Evolutionary conservation across 2,329 filamentous ascomycete species (phyloP), one percentile per base, ranked within the genome.

Genomic region (Scedosporium aurantiacum): DNA sequence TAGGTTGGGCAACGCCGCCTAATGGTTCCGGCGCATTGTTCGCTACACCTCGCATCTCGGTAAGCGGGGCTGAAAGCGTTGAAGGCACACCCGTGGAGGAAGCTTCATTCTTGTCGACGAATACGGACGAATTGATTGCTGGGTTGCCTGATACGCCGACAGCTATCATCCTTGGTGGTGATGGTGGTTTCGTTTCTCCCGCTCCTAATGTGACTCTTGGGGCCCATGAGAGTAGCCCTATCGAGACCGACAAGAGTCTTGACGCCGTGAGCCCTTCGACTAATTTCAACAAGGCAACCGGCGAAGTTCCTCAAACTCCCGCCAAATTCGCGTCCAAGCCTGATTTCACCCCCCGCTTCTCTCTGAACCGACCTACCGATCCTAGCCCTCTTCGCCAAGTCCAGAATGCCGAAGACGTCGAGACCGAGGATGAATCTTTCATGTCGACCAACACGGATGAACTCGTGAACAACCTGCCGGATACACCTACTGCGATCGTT

Each of bases 381-480:
- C 50, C 50, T 28, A 54, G 50, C 12, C 50, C 50, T 16, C 50
- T 54, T 23, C 50, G 28, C 1, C 55, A 41, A 18, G 37, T 57
- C 55, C 37, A 37, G 55, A 57, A 37, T 37, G 55, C 28, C 21
- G 28, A 57, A n/a, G 55, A 57, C 4, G 8, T n/a, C 18, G 55
- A 40, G 10, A 21, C n/a, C 14, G 27, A 57, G 4, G 55, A 57
- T 2, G 21, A 18, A 10, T 57, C 55, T 14, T 28, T 60, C 58
- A 60, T 60, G 58, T 47, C 58, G 25, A 60, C 41, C 8, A 37
- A 59, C n/a, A 47, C 57, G 3, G 57, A 59, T 27, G 32, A 45
- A 12, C 57, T 59, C 4, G 37, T 59, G 16, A n/a, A 21, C 18
- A 18, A 25, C n/a, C 57, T 59, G 12, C 57, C 57, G 1, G 40